A percentile compares a stretch with the other conserved stretches of the same genome.
Evolutionary conservation across 73 alveolate species (phyloP).

Genomic region (Blepharisma stoltei): DNA sequence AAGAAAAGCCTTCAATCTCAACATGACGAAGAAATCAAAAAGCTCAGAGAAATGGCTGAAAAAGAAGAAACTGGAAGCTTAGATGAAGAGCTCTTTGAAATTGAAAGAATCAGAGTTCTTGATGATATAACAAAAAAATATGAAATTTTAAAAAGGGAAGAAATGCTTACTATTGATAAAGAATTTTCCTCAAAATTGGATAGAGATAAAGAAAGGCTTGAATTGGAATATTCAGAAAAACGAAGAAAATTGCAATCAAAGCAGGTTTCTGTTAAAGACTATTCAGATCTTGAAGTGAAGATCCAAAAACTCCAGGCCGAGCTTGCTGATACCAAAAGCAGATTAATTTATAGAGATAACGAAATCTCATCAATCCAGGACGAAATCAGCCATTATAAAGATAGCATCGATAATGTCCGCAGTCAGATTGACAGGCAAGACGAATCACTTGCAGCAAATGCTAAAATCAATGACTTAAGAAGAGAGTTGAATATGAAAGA

Average conservation of each 20-base stretch:
- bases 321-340: not conserved
- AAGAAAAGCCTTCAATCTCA: not conserved
- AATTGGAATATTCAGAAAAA: not conserved
- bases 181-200: not conserved
- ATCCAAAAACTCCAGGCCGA: not conserved
- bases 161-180: not conserved
- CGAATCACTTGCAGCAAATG: constrained; percentile 12
- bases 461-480: constrained; percentile 13
- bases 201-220: not conserved
- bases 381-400: not conserved
- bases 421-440: not conserved
- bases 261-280: not conserved
- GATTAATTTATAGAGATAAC: not conserved
- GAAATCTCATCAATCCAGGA: not conserved
- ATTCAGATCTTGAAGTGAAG: not conserved
- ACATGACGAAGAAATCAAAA: not conserved
- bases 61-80: not conserved
- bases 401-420: not conserved
- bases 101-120: not conserved
- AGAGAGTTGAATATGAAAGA: not conserved
- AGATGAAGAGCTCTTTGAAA: not conserved
- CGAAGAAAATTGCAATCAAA: too few species aligned
- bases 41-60: not conserved
- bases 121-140: not conserved
- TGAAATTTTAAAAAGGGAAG: not conserved